These are phyloP conservation scores for Coemansia sp. DNA, from an alignment of 192 early-diverging fungal species.

Conservation along the genomic window DNA sequence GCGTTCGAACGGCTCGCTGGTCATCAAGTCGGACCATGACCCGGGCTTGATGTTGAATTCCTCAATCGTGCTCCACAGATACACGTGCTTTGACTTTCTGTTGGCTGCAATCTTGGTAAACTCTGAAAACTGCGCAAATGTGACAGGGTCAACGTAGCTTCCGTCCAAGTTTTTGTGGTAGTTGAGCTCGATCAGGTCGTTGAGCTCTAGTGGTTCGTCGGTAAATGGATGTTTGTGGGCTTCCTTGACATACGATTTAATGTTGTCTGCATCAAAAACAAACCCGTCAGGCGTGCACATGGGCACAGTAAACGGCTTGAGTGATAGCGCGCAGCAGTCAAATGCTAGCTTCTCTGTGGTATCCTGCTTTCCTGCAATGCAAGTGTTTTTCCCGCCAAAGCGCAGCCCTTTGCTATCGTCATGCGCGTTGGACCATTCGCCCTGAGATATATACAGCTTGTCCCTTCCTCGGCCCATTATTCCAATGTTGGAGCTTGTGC, in stretches of 20 bases:
- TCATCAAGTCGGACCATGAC: slow-evolving; percentile 84
- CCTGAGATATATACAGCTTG: slow-evolving; percentile 87
- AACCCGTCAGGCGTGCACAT: slow-evolving; percentile 83
- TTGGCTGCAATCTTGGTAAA: slow-evolving; percentile 86
- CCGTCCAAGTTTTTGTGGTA: slow-evolving; percentile 82
- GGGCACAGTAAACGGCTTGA: slow-evolving; percentile 83
- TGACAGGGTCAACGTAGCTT: slow-evolving; percentile 85
- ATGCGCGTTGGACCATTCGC: slow-evolving; percentile 67
- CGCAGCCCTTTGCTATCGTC: slow-evolving; percentile 60
- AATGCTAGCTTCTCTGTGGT: slow-evolving; percentile 77
- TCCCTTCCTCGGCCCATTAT: slow-evolving; percentile 58
- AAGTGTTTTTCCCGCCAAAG: slow-evolving; percentile 66
- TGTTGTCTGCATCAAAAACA: slow-evolving; percentile 86
- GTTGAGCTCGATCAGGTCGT: slow-evolving; percentile 72
- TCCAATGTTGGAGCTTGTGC: no score
- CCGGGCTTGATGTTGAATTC: slow-evolving; percentile 82
- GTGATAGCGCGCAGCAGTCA: slow-evolving; percentile 85
- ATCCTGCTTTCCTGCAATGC: slow-evolving; percentile 52
- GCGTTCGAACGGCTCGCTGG: slow-evolving; percentile 81
- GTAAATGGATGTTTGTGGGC: slow-evolving; percentile 84
- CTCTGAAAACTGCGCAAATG: slow-evolving; percentile 83
- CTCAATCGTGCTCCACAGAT: slow-evolving; percentile 80
- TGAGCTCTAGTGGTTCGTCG: slow-evolving; percentile 69
- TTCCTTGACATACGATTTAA: slow-evolving; percentile 78
- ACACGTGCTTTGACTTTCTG: slow-evolving; percentile 84